Evolutionary conservation across 306 rosid genomes (phyloP), one percentile per base, ranked within the genome.

Genomic region (Cicer bijugum): DNA sequence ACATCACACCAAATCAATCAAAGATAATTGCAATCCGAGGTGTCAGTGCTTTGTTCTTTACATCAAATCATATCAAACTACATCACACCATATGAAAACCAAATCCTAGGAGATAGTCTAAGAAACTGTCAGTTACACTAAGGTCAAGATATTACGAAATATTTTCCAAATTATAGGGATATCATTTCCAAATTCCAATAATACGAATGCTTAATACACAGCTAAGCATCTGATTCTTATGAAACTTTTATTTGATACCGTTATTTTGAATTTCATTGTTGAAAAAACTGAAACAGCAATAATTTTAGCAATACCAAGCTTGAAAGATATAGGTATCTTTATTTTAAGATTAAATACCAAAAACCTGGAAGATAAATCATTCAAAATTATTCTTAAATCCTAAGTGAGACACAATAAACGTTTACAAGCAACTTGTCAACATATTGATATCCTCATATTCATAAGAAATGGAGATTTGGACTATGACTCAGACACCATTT

Each of bases 321-420:
- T 43, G 19, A 51, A 59, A 72, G 14, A 74, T 33, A 38, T 47
- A 43, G 15, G 40, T 63, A 52, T 15, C 47, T 53, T 10, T 43
- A 6, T 44, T 53, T 55, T 12, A 43, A 43, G 40, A 61, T 45
- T 47, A 68, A 58, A 59, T 43, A 35, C 51, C 63, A 12, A 45
- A 56, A 57, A 16, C 44, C 11, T 65, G 28, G 44, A 42, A 56
- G 50, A 64, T 6, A 67, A 20, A 67, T 67, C 76, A 11, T 67
- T 37, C 17, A 67, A 15, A 76, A 6, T 56, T 73, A 61, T 38
- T 51, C 39, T 47, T 57, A 69, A 37, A 67, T 59, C 63, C 46
- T 53, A 64, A 51, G 57, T n/a, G 39, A 17, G 6, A 62, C 38
- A 62, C 20, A n/a, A 3, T 47, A 38, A 74, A 48, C 33, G 33